Percentiles rank a stretch among this genome's conserved stretches.
phyloP scores from a whole-genome alignment of 257 asterid species.

The Eucommia ulmoides region DNA sequence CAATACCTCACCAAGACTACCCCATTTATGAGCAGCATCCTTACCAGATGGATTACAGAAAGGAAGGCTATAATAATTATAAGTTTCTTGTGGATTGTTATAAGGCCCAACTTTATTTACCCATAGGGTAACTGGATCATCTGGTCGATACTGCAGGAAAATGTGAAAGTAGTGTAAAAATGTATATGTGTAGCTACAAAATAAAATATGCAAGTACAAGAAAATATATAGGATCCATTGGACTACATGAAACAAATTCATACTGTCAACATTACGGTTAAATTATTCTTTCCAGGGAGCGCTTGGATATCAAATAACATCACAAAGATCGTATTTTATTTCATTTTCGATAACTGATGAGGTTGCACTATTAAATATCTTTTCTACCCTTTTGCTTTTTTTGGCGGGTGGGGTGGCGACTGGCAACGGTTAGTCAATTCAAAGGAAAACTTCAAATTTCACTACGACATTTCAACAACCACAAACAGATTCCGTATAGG shows the following conservation, averaged over 20 bases:
- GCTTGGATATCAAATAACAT: background rate
- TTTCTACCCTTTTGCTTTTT: too few relatives aligned
- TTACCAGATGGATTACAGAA: slow-evolving; percentile 75
- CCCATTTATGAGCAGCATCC: slow-evolving; percentile 85
- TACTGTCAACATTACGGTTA: background rate
- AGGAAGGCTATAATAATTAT: slow-evolving; percentile 89
- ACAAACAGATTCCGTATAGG: too few relatives aligned
- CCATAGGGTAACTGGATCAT: slow-evolving; percentile 74
- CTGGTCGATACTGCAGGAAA: slow-evolving; percentile 58
- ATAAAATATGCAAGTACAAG: too few relatives aligned
- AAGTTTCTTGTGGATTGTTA: slow-evolving; percentile 95
- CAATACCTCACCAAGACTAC: slow-evolving; percentile 96
- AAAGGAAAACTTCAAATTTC: too few relatives aligned
- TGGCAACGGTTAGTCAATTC: too few relatives aligned
- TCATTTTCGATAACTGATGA: background rate
- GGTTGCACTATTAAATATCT: too few relatives aligned
- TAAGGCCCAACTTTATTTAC: slow-evolving; percentile 97
- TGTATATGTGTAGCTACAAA: background rate
- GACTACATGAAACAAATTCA: background rate
- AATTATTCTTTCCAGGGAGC: background rate
- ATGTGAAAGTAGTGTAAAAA: slow-evolving; percentile 18
- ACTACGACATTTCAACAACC: too few relatives aligned
- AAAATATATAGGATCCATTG: too few relatives aligned
- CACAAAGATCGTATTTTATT: background rate
- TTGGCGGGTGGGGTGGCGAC: too few relatives aligned